Evolutionary conservation across 805 yeast genomes (phyloP), one percentile per base, ranked within the genome.

Genomic region (Ogataea philodendri): DNA sequence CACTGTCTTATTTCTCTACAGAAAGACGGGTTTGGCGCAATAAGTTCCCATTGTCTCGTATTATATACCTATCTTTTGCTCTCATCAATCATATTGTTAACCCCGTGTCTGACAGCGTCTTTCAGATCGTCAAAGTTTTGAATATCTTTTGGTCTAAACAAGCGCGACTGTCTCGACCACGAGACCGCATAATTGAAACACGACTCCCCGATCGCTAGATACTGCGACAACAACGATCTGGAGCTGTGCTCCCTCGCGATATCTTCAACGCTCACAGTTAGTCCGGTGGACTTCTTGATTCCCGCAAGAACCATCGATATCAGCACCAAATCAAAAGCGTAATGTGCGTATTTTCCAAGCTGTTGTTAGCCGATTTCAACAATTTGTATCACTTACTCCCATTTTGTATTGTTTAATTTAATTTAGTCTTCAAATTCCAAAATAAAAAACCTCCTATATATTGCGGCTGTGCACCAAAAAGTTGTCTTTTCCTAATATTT

Each of bases 291-390:
- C 44, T 87, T 73, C 56, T 86, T 82, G 35, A 89, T 72, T 3
- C 95, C 95, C 0, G 97, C 96, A 27, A 90, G 65, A 9, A 89
- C 67, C 57, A 93, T 76, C 2, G 96, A 84, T 7, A 86, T 65
- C 39, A 89, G 66, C 3, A 89, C 76, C 44, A 88, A 70, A 55
- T 89, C 97, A 37, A 87, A 52, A 0, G 90, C 74, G 49, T 76
- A 75, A 60, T 87, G 96, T 8, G 83, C 58, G 37, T 81, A 47
- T 56, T 69, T 76, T 3, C 88, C 87, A 25, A 84, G 46, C 84
- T 52, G 13, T 11, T 9, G 34, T 29, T 37, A 40, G 41, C n/a
- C n/a, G n/a, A n/a, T 22, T 3, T 25, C 7, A 22, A 10, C n/a
- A 25, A 8, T 10, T 15, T 9, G 15, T 10, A 14, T 13, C 19